These are phyloP conservation scores for Lactarius vividus DNA, from an alignment of 768 basidiomycete species.

Conservation along the genomic window DNA sequence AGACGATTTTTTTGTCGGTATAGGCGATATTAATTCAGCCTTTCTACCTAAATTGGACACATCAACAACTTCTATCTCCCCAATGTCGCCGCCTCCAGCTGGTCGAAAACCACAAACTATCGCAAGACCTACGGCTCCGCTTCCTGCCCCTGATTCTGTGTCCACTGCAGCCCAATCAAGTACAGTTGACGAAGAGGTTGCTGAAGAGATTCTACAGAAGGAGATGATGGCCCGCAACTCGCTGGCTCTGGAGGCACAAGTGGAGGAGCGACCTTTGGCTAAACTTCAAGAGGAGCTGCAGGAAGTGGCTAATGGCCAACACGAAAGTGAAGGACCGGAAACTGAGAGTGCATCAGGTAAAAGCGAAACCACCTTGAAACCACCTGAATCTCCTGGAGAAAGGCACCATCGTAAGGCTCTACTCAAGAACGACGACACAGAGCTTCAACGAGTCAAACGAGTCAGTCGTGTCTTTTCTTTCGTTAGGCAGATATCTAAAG, in stretches of 20 bases:
- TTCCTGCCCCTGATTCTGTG: constrained; percentile 7
- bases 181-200: constrained; percentile 36
- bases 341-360: constrained; percentile 5
- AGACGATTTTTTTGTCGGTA: constrained; percentile 98
- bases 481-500: constrained; percentile 1
- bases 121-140: constrained; percentile 8
- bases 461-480: constrained; percentile 42
- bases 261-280: constrained; percentile 82
- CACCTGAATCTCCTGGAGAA: constrained; percentile 36
- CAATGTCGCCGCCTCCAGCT: constrained; percentile 19
- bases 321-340: constrained; percentile 3
- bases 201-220: constrained; percentile 46
- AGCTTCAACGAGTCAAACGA: constrained; percentile 73
- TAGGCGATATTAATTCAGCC: constrained; percentile 96
- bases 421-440: constrained; percentile 82
- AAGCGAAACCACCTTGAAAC: constrained; percentile 11
- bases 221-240: constrained; percentile 68
- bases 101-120: background rate
- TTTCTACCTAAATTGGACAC: constrained; percentile 82
- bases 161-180: constrained; percentile 8
- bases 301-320: constrained; percentile 39
- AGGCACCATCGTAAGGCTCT: constrained; percentile 64
- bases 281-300: constrained; percentile 82
- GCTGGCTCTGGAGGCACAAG: constrained; percentile 75
- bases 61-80: constrained; percentile 40